Percentiles rank a stretch among this genome's conserved stretches.
Evolutionary conservation across 805 yeast genomes (phyloP).

Genomic region (Komagataella pastoris): DNA sequence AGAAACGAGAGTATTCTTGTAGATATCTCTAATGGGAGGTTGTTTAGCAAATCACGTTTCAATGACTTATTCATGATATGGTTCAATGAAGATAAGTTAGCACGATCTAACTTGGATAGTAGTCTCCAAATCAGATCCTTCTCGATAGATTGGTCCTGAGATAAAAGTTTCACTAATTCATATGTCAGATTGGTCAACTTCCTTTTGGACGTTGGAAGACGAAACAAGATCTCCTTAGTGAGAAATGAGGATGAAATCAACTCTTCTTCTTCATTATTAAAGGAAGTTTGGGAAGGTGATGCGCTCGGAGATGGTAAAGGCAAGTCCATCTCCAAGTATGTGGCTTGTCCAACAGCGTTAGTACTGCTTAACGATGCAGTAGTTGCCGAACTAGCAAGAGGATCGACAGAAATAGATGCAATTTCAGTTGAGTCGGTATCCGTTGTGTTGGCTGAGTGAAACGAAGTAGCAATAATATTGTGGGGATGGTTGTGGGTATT

Average conservation of each 20-base stretch:
- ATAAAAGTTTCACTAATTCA: constrained; percentile 1
- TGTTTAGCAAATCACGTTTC: constrained; percentile 57
- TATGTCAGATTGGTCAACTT: neutral
- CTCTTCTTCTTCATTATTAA: constrained; percentile 11
- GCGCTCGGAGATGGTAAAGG: constrained; percentile 54
- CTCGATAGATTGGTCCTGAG: constrained; percentile 1
- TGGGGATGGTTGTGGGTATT: neutral
- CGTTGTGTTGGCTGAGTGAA: neutral
- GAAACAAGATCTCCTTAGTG: neutral
- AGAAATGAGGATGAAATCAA: neutral
- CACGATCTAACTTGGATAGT: constrained; percentile 43
- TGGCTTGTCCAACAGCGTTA: neutral
- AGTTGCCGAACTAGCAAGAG: neutral
- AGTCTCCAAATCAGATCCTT: constrained; percentile 30
- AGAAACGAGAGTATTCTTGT: constrained; percentile 50
- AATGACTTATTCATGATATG: constrained; percentile 38
- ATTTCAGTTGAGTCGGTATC: neutral
- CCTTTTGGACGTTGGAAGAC: neutral
- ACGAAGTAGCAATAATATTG: neutral
- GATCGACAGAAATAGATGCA: neutral
- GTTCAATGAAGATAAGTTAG: constrained; percentile 47
- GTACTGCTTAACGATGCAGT: neutral
- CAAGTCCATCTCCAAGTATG: neutral
- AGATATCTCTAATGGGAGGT: constrained; percentile 66
- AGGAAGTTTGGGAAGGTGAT: constrained; percentile 31